Evolutionary conservation across 129 eudicot genomes (phyloP).

Genomic region (Artemisia argyi): DNA sequence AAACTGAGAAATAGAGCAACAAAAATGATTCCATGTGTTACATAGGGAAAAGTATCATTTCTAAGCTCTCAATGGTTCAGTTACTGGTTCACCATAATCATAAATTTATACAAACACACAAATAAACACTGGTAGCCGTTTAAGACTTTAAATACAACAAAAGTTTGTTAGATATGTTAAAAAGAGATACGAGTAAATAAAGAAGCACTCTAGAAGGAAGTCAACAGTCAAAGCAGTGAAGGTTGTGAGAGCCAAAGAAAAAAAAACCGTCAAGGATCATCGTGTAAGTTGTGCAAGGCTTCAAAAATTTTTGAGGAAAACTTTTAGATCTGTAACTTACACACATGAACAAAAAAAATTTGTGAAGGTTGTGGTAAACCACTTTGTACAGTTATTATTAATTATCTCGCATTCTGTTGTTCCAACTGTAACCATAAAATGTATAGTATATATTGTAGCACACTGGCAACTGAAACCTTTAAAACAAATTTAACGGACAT

Average conservation of each 20-base stretch:
- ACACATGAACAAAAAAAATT: too few relatives aligned
- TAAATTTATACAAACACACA: not conserved
- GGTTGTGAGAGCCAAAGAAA: too few relatives aligned
- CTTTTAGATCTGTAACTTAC: too few relatives aligned
- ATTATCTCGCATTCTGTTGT: too few relatives aligned
- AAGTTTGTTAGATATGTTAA: not conserved
- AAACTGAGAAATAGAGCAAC: not conserved
- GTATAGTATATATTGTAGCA: not conserved
- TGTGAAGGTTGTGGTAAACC: too few relatives aligned
- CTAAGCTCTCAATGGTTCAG: conserved; percentile 11
- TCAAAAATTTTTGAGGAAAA: too few relatives aligned
- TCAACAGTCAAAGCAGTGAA: not conserved
- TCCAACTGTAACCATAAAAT: not conserved
- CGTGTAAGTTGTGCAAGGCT: too few relatives aligned
- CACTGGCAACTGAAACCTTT: not conserved
- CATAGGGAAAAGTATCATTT: not conserved
- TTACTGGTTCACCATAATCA: conserved; percentile 2
- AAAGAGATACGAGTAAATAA: not conserved
- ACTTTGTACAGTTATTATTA: too few relatives aligned
- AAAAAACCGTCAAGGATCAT: too few relatives aligned
- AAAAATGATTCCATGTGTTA: not conserved
- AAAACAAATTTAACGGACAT: not conserved
- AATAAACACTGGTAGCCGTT: not conserved
- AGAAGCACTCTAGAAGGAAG: not conserved
- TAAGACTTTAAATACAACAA: not conserved